A percentile compares a stretch with the other conserved stretches of the same genome.
Conservation (phyloP, 176 grass and related monocot species). For the Bonia amplexicaulis region DNA sequence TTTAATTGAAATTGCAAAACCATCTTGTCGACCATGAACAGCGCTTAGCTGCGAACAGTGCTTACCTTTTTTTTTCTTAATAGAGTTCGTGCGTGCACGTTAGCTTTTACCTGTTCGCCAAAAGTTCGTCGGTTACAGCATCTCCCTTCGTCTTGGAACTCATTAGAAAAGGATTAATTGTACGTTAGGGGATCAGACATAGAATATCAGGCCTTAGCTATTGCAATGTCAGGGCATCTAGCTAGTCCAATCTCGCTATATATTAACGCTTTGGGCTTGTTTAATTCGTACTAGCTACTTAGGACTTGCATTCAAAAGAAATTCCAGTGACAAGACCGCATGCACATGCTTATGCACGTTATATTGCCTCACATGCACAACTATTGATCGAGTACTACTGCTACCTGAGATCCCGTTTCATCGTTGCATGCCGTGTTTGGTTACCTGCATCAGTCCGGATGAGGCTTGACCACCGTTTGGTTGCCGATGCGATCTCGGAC, state of each 20-base stretch:
- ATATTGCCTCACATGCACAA: background rate
- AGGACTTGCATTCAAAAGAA: background rate
- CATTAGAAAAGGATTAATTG: slow-evolving; percentile 3
- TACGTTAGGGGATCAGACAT: background rate
- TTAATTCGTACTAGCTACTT: background rate
- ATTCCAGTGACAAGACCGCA: background rate
- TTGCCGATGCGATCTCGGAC: too few relatives aligned
- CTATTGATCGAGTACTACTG: too few relatives aligned
- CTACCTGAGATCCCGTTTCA: too few relatives aligned
- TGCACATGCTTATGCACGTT: background rate
- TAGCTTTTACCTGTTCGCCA: background rate
- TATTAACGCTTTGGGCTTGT: background rate
- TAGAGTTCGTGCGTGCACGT: background rate
- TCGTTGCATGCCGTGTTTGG: too few relatives aligned
- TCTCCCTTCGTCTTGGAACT: slow-evolving; percentile 31
- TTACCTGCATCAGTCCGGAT: too few relatives aligned
- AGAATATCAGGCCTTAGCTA: slow-evolving; percentile 12
- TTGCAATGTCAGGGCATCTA: background rate
- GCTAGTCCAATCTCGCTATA: background rate
- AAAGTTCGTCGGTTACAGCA: background rate
- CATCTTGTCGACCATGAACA: background rate
- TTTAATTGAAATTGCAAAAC: background rate
- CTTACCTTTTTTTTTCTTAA: background rate
- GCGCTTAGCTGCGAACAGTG: background rate
- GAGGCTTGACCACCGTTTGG: too few relatives aligned